Evolutionary conservation across 345 rosid species (phyloP).

Genomic region (Acer campestre): DNA sequence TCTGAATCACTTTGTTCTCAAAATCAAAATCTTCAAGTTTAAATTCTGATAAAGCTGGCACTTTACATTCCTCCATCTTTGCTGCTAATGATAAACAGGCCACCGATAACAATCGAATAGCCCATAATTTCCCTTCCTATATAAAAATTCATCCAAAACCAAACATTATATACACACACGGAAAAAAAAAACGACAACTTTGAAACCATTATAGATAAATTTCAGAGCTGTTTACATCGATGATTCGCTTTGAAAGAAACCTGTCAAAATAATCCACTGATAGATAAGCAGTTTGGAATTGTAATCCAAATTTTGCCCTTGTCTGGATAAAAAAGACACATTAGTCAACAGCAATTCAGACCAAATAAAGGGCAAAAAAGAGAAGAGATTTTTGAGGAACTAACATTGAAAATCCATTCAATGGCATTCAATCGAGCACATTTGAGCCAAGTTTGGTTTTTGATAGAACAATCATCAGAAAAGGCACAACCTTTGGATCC

Average conservation of each 20-base stretch:
- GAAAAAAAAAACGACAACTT: neutral
- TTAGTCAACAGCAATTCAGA: constrained; percentile 6
- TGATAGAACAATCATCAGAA: constrained; percentile 8
- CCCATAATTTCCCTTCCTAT: constrained; percentile 76
- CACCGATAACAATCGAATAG: constrained; percentile 64
- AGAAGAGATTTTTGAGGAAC: constrained; percentile 7
- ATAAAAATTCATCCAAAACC: constrained; percentile 16
- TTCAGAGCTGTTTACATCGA: constrained; percentile 53
- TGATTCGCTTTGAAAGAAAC: constrained; percentile 60
- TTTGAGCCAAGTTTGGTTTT: constrained; percentile 29
- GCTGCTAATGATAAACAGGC: constrained; percentile 85
- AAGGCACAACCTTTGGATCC: constrained; percentile 28
- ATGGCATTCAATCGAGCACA: constrained; percentile 65
- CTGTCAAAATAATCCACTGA: constrained; percentile 69
- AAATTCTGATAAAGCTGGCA: constrained; percentile 64
- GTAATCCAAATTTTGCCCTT: constrained; percentile 64
- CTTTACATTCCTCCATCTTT: constrained; percentile 78
- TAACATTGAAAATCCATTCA: constrained; percentile 78
- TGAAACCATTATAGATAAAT: neutral
- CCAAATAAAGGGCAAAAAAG: neutral
- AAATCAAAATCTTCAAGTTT: constrained; percentile 48
- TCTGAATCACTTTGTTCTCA: constrained; percentile 51
- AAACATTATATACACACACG: neutral
- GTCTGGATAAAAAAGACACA: constrained; percentile 42
- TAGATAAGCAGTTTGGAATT: constrained; percentile 68